phyloP scores from a whole-genome alignment of 164 flowering plant genomes.

The Chimonanthus praecox region DNA sequence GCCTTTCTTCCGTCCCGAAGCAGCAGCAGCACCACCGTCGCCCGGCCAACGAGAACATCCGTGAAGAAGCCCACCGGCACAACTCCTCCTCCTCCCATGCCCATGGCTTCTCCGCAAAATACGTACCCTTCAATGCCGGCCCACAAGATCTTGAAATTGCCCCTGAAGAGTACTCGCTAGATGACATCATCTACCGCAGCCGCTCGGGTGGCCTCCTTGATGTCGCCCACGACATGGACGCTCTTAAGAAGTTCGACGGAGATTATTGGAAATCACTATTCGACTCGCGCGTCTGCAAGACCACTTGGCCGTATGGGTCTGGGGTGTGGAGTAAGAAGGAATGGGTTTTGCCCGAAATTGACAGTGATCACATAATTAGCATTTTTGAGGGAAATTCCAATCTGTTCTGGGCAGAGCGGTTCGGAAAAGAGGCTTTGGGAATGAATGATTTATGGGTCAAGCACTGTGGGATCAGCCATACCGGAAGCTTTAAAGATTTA shows the following conservation, averaged over 20 bases:
- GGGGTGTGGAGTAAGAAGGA: conserved; percentile 94
- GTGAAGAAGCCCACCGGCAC: conserved; percentile 64
- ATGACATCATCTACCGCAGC: conserved; percentile 80
- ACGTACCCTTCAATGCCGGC: conserved; percentile 66
- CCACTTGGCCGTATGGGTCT: conserved; percentile 90
- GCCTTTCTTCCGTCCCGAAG: neutral
- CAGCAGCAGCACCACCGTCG: conserved; percentile 36
- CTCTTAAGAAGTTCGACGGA: conserved; percentile 57
- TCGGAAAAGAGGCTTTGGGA: conserved; percentile 67
- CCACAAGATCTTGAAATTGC: conserved; percentile 18
- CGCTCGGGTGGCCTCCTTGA: conserved; percentile 84
- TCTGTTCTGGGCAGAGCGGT: conserved; percentile 87
- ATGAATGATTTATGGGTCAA: conserved; percentile 94
- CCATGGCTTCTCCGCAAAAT: conserved; percentile 68
- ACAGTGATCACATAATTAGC: conserved; percentile 60
- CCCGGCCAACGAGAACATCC: conserved; percentile 52
- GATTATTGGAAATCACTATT: conserved; percentile 66
- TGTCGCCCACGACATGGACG: conserved; percentile 76
- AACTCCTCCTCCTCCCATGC: conserved; percentile 9
- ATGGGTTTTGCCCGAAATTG: conserved; percentile 86
- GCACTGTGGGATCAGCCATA: conserved; percentile 79
- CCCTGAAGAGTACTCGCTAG: conserved; percentile 72
- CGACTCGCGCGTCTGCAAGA: conserved; percentile 77
- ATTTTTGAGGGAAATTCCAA: conserved; percentile 88
- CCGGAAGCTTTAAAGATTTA: conserved; percentile 76